These are phyloP conservation scores for Alternaria metachromatica DNA, from an alignment of 2,329 filamentous ascomycete species.

Conservation along the genomic window DNA sequence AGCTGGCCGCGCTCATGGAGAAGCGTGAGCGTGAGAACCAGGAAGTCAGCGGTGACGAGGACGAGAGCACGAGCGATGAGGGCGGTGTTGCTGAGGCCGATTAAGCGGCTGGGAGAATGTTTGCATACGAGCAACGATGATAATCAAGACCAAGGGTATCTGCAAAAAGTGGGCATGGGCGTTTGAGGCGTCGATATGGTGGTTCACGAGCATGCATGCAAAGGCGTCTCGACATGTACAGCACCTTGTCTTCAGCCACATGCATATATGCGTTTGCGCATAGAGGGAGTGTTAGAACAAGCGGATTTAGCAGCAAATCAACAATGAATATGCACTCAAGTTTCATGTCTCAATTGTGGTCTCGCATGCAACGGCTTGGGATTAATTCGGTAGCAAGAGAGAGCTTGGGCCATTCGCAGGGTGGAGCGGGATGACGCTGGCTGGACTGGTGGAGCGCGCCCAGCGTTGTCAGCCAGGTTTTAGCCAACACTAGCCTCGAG, in stretches of 20 bases:
- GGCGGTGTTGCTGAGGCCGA: constrained; percentile 58
- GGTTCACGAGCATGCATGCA: constrained; percentile 24
- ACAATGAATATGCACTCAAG: not conserved
- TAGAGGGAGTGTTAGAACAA: not conserved
- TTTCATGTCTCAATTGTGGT: not conserved
- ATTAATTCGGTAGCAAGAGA: not conserved
- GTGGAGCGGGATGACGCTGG: constrained; percentile 23
- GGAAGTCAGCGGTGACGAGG: constrained; percentile 97
- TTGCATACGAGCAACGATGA: constrained; percentile 19
- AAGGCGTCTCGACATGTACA: constrained; percentile 26
- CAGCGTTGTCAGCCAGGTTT: constrained; percentile 17
- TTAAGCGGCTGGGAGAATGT: constrained; percentile 22
- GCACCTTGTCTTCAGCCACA: constrained; percentile 1
- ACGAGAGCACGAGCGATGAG: constrained; percentile 93
- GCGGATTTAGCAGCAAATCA: not conserved
- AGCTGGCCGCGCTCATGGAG: constrained; percentile 97
- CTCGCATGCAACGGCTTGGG: not conserved
- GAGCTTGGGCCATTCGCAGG: constrained; percentile 21
- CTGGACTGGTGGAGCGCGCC: constrained; percentile 4
- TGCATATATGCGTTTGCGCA: not conserved
- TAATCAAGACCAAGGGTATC: constrained; percentile 22
- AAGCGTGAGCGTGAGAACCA: constrained; percentile 98
- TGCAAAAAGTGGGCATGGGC: constrained; percentile 38
- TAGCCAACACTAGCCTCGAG: constrained; percentile 17
- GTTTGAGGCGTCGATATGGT: constrained; percentile 30